Evolutionary conservation across 768 basidiomycete genomes (phyloP).

Genomic region (Asterophora lycoperdoides): DNA sequence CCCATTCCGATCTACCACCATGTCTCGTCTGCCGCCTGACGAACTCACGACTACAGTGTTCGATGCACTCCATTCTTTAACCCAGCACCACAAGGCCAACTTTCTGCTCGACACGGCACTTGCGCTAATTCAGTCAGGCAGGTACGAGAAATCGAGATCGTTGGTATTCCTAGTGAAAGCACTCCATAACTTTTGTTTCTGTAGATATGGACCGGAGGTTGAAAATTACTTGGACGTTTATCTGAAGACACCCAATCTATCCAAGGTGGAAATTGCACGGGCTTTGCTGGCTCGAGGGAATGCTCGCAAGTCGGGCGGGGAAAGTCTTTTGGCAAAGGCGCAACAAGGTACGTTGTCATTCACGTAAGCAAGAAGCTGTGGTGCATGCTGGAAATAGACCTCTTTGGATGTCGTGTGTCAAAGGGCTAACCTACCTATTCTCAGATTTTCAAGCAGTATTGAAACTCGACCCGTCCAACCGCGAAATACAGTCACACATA

Average conservation of each 20-base stretch:
- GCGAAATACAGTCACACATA: slow-evolving; percentile 46
- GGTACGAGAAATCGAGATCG: slow-evolving; percentile 30
- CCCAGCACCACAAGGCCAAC: slow-evolving; percentile 41
- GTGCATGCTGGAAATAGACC: no score
- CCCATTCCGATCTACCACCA: slow-evolving; percentile 5
- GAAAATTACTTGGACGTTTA: slow-evolving; percentile 67
- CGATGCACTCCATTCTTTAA: slow-evolving; percentile 44
- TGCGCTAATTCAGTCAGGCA: slow-evolving; percentile 44
- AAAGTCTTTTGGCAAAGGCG: slow-evolving; percentile 51
- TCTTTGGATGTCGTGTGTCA: neutral
- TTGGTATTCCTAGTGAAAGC: neutral
- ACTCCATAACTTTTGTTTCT: slow-evolving; percentile 4
- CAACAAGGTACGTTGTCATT: slow-evolving; percentile 45
- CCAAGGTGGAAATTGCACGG: slow-evolving; percentile 44
- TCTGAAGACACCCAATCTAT: slow-evolving; percentile 53
- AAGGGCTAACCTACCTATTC: neutral
- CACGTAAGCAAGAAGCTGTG: no score
- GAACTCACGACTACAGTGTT: slow-evolving; percentile 50
- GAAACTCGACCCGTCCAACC: slow-evolving; percentile 57
- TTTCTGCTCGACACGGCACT: slow-evolving; percentile 49
- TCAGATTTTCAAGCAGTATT: slow-evolving; percentile 58
- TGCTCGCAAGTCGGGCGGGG: slow-evolving; percentile 52
- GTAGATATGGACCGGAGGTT: slow-evolving; percentile 59
- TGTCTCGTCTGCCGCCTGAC: slow-evolving; percentile 33
- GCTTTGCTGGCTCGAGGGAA: slow-evolving; percentile 58